These are phyloP conservation scores for Ophiostoma ulmi DNA, from an alignment of 2,329 filamentous ascomycete genomes.

Conservation along the genomic window DNA sequence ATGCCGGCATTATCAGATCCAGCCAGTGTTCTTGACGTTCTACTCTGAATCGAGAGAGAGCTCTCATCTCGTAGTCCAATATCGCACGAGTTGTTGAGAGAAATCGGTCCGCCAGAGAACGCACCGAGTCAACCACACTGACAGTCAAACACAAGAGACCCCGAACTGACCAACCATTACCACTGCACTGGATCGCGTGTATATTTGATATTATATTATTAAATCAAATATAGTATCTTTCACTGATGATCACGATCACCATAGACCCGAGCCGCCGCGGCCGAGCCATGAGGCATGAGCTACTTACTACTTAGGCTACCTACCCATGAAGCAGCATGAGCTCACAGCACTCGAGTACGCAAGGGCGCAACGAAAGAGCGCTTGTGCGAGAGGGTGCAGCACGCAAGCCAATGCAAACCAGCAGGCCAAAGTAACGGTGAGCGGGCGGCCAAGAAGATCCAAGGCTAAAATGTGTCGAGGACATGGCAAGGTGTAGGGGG, in stretches of 20 bases:
- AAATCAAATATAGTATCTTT: not conserved
- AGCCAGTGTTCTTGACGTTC: not conserved
- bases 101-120: not conserved
- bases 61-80: not conserved
- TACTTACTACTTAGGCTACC: no score
- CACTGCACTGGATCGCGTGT: not conserved
- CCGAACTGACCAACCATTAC: not conserved
- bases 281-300: not conserved
- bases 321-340: conserved; percentile 4
- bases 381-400: not conserved
- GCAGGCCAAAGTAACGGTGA: conserved; percentile 3
- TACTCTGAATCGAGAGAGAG: not conserved
- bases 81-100: not conserved
- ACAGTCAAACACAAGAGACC: not conserved
- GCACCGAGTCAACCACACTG: not conserved
- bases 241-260: conserved; percentile 5
- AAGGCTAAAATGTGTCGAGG: not conserved
- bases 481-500: not conserved
- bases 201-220: not conserved
- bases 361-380: not conserved
- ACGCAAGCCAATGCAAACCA: conserved; percentile 1
- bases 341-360: not conserved
- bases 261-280: conserved; percentile 1
- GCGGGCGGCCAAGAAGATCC: not conserved
- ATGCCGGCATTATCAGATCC: not conserved